phyloP scores from a whole-genome alignment of 1,139 yeast genomes.

The Suhomyces wounanorum region DNA sequence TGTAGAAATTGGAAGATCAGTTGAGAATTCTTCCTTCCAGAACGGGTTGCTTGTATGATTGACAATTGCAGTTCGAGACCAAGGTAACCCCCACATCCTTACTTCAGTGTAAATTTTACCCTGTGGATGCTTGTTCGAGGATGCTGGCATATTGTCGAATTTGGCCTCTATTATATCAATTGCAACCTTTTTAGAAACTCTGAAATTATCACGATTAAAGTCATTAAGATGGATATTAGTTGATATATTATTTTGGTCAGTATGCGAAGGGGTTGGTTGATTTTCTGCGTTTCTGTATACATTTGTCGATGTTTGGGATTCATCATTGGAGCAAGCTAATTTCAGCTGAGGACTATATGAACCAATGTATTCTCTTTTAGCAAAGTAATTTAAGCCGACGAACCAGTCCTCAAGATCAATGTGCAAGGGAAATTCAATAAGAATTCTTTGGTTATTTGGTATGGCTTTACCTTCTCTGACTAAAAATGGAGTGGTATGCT shows the following conservation, averaged over 20 bases:
- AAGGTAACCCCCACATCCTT: conserved; percentile 64
- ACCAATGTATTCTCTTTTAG: conserved; percentile 61
- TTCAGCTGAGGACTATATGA: conserved; percentile 23
- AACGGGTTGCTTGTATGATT: conserved; percentile 54
- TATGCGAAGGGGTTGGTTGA: conserved; percentile 11
- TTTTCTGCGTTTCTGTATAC: conserved; percentile 1
- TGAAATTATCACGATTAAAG: conserved; percentile 41
- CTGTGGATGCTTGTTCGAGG: conserved; percentile 15
- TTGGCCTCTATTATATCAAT: conserved; percentile 72
- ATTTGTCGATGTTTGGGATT: not conserved
- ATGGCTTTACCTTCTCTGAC: conserved; percentile 37
- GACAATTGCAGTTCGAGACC: conserved; percentile 70
- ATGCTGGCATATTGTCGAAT: conserved; percentile 32
- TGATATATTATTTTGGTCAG: not conserved
- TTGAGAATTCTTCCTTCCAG: conserved; percentile 68
- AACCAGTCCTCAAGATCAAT: conserved; percentile 85
- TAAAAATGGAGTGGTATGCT: conserved; percentile 26
- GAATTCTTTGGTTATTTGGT: conserved; percentile 43
- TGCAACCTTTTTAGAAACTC: conserved; percentile 56
- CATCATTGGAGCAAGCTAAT: conserved; percentile 4
- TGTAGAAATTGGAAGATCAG: conserved; percentile 59
- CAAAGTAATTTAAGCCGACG: conserved; percentile 68
- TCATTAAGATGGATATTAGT: conserved; percentile 17
- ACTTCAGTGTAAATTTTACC: conserved; percentile 61
- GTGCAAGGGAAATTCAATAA: conserved; percentile 66